Base-by-base conservation (phyloP, 495 filamentous ascomycete species). In the Cladorrhinum samala region DNA sequence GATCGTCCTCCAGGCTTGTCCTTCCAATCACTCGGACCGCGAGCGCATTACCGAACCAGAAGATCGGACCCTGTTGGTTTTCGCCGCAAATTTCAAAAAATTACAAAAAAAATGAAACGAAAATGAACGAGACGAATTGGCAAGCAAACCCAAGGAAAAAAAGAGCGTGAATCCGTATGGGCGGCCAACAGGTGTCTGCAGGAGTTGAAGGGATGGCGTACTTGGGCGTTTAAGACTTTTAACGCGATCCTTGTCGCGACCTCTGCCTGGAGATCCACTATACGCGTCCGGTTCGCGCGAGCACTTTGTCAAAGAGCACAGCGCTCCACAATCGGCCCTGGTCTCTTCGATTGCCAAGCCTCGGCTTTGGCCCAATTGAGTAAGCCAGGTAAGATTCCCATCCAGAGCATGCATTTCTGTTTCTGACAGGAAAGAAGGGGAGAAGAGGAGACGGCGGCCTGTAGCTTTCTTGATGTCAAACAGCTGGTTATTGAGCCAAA, bases 241-340 rank as follows among this genome's bases (percentile, higher is more conserved):
- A 55, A 66, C 63, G 63, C 63, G 63, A 46, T 66, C 56, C 21
- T 13, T 47, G 21, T 27, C 24, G 8, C 11, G 21, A 24, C 13
- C 11, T 24, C 21, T 47, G 51, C 58, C 52, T 60, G 54, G 49
- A 33, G 36, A 46, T 50, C 25, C 45, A 55, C 45, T 33, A 5
- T 33, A 46, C 62, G 62, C 59, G 62, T 62, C 27, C 36, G 43
- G 44, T 43, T 50, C 56, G 59, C 59, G 59, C 49, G 53, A 52
- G 46, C 48, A 30, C 46, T 50, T 49, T 54, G 36, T 30, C 23
- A 19, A 42, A 36, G 17, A 19, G 21, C 7, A 16, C 21, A 39
- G 27, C n/a, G 53, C 9, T 40, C 57, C 57, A 53, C 57, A 50
- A 19, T 30, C 53, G 49, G 55, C 40, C 53, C 53, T 43, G 50